These are phyloP conservation scores for Solanum sitiens DNA, from an alignment of 257 asterid genomes.

Conservation along the genomic window DNA sequence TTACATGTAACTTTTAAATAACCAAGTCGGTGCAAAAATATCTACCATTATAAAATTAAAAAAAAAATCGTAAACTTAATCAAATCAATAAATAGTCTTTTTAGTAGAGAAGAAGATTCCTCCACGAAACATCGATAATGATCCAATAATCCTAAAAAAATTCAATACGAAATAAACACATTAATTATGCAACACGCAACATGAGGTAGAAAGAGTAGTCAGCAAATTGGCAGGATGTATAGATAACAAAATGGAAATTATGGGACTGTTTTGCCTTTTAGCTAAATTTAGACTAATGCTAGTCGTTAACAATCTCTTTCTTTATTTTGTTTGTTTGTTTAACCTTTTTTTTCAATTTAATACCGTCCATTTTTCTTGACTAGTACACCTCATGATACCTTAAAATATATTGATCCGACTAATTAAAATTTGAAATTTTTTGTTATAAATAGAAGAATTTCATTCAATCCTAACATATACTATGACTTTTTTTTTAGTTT, in stretches of 20 bases:
- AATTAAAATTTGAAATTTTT: not conserved
- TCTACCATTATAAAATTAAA: not conserved
- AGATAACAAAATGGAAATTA: not conserved
- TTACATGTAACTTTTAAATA: not conserved
- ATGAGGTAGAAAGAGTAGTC: not conserved
- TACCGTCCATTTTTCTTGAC: not conserved
- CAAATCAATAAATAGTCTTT: not conserved
- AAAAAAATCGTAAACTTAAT: not conserved
- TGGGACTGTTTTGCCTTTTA: not conserved
- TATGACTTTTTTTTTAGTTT: not conserved
- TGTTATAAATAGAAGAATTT: not conserved
- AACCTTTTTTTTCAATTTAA: not conserved
- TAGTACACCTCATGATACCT: not conserved
- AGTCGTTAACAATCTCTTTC: not conserved
- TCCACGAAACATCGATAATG: not conserved
- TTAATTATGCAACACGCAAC: not conserved
- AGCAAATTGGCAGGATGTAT: not conserved
- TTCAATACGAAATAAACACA: not conserved
- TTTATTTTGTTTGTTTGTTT: not conserved
- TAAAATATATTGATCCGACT: accelerated
- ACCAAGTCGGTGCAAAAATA: not conserved
- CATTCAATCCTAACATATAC: not conserved
- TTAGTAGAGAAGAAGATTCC: not conserved
- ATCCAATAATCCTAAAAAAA: not conserved
- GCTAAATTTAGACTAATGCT: not conserved